Evolutionary conservation across 192 early-diverging fungal genomes (phyloP).

Genomic region (Rhizophagus prolifer): DNA sequence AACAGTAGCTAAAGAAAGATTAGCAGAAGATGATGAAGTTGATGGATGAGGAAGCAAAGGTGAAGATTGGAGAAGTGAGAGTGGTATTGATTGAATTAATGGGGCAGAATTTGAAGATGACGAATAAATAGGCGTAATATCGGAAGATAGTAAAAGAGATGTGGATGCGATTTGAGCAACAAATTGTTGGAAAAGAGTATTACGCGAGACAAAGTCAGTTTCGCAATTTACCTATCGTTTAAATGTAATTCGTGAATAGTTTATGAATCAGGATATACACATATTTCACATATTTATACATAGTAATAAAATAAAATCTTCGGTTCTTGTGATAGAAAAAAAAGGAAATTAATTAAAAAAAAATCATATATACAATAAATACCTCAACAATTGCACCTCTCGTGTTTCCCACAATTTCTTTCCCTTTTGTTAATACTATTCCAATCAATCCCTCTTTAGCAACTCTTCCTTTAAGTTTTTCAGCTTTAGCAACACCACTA

Average conservation of each 20-base stretch:
- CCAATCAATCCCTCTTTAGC: slow-evolving; percentile 78
- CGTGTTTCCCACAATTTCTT: slow-evolving; percentile 28
- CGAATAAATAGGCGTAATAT: slow-evolving; percentile 6
- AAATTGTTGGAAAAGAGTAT: slow-evolving; percentile 72
- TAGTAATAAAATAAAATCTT: background rate
- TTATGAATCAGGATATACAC: background rate
- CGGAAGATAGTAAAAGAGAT: slow-evolving; percentile 46
- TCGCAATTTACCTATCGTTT: slow-evolving; percentile 78
- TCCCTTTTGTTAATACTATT: slow-evolving; percentile 53
- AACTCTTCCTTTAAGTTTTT: slow-evolving; percentile 76
- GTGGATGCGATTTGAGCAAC: slow-evolving; percentile 61
- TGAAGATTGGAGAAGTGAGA: slow-evolving; percentile 41
- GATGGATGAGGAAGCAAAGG: slow-evolving; percentile 57
- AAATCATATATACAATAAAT: slow-evolving; percentile 1
- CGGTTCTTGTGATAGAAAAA: background rate
- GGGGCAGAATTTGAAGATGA: slow-evolving; percentile 15
- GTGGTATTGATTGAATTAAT: slow-evolving; percentile 40
- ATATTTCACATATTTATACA: background rate
- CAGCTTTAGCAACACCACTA: slow-evolving; percentile 74
- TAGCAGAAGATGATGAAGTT: slow-evolving; percentile 15
- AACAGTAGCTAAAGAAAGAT: slow-evolving; percentile 41
- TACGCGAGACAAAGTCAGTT: slow-evolving; percentile 95
- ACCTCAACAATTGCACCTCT: slow-evolving; percentile 71
- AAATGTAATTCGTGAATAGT: background rate
- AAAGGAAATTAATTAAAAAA: background rate